Conservation (phyloP, 2,329 filamentous ascomycete genomes). For the Hypoxylon sp. region DNA sequence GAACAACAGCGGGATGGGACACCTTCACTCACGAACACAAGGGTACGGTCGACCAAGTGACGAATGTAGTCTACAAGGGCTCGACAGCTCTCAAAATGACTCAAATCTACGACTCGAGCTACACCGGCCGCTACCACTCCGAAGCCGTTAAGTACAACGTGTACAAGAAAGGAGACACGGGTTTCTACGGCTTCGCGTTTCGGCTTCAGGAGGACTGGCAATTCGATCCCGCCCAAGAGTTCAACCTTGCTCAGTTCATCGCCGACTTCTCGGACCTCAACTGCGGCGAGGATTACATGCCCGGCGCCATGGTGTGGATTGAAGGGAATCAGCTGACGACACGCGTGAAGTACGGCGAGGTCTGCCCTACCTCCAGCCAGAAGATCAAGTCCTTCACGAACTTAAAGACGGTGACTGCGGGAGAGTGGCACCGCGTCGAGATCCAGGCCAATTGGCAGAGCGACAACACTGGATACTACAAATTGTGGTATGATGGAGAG, state of each 20-base stretch:
- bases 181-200: conserved; percentile 67
- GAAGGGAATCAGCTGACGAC: conserved; percentile 60
- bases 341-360: conserved; percentile 60
- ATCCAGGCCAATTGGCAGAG: conserved; percentile 64
- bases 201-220: conserved; percentile 64
- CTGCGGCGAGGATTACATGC: conserved; percentile 65
- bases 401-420: conserved; percentile 59
- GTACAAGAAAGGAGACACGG: conserved; percentile 62
- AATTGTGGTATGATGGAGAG: conserved; percentile 63
- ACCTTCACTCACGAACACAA: conserved; percentile 58
- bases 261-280: conserved; percentile 62
- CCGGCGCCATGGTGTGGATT: conserved; percentile 65
- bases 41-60: conserved; percentile 60
- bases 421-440: conserved; percentile 63
- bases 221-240: conserved; percentile 60
- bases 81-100: conserved; percentile 62
- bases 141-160: conserved; percentile 62
- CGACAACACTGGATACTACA: conserved; percentile 61
- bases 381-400: conserved; percentile 53
- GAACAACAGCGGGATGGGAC: conserved; percentile 61
- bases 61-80: conserved; percentile 59
- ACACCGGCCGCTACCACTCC: conserved; percentile 64
- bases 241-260: conserved; percentile 68
- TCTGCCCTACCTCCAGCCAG: conserved; percentile 55
- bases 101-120: conserved; percentile 60